Evolutionary conservation across 2,329 filamentous ascomycete species (phyloP).

Genomic region (Neophaeococcomyces mojaviensis): DNA sequence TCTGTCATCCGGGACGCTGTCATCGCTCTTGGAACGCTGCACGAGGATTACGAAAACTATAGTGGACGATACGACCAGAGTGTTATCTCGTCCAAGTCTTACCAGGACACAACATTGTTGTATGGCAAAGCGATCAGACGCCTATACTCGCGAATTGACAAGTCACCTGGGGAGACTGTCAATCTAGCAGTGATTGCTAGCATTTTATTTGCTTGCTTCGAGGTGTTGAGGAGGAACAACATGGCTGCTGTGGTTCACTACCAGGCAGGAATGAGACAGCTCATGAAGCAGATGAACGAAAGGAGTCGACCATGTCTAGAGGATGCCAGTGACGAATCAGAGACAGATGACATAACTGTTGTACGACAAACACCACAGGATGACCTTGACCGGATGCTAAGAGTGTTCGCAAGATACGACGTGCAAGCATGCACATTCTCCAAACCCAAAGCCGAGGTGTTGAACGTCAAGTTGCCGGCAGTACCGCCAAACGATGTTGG

Average conservation of each 20-base stretch:
- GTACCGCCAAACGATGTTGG: slow-evolving; percentile 19
- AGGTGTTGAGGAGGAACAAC: slow-evolving; percentile 32
- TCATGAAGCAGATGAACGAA: slow-evolving; percentile 22
- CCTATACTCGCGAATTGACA: slow-evolving; percentile 39
- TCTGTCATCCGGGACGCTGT: slow-evolving; percentile 58
- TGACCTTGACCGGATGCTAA: slow-evolving; percentile 22
- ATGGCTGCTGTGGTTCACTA: slow-evolving; percentile 25
- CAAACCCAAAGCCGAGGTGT: slow-evolving; percentile 18
- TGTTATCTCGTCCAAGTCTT: slow-evolving; percentile 47
- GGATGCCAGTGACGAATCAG: neutral
- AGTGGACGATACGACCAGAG: slow-evolving; percentile 20
- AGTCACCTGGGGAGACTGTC: slow-evolving; percentile 39
- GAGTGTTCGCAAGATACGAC: slow-evolving; percentile 25
- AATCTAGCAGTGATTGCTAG: slow-evolving; percentile 55
- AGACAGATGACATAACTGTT: neutral
- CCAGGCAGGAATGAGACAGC: slow-evolving; percentile 21
- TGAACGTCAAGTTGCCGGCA: slow-evolving; percentile 15
- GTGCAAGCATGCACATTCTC: slow-evolving; percentile 25
- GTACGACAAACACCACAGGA: slow-evolving; percentile 20
- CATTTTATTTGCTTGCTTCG: slow-evolving; percentile 60
- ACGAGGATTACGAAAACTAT: slow-evolving; percentile 40
- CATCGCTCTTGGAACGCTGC: slow-evolving; percentile 58
- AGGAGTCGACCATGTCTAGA: neutral
- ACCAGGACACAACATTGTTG: slow-evolving; percentile 45
- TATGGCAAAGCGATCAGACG: slow-evolving; percentile 52